Conservation (phyloP, 2,329 filamentous ascomycete genomes). For the Aspergillus awamori region DNA sequence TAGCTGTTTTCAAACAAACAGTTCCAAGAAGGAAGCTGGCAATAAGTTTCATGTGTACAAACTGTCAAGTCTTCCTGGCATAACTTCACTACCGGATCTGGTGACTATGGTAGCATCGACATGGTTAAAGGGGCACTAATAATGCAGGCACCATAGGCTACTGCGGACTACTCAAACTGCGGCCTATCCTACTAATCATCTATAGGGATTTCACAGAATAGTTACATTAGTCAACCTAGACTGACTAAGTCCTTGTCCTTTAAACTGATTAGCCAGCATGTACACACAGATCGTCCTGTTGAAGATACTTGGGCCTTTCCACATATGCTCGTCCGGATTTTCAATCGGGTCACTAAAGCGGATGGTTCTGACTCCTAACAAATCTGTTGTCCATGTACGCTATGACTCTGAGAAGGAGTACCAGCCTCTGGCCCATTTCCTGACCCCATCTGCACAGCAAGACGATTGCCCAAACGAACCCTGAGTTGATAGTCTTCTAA, state of each 20-base stretch:
- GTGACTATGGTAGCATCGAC: background rate
- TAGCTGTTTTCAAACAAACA: background rate
- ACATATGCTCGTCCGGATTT: background rate
- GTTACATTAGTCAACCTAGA: background rate
- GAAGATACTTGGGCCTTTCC: background rate
- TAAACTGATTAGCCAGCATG: too few species aligned
- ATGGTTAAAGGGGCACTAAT: background rate
- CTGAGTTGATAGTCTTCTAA: too few species aligned
- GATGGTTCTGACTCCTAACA: too few species aligned
- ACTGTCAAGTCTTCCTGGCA: background rate
- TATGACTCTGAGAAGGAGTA: too few species aligned
- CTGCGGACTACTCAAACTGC: constrained; percentile 2
- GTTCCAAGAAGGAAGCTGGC: background rate
- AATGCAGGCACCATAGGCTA: background rate
- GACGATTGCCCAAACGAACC: too few species aligned
- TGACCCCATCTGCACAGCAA: too few species aligned
- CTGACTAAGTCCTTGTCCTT: background rate
- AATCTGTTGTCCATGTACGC: too few species aligned
- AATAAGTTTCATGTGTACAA: background rate
- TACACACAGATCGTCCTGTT: background rate
- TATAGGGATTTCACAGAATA: background rate
- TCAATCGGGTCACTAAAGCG: too few species aligned
- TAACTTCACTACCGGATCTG: background rate
- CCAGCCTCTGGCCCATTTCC: too few species aligned
- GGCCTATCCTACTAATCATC: background rate